A percentile compares a stretch with the other conserved stretches of the same genome.
Conservation (phyloP, 108 stramenopile genomes). For the Cyclotella atomus region DNA sequence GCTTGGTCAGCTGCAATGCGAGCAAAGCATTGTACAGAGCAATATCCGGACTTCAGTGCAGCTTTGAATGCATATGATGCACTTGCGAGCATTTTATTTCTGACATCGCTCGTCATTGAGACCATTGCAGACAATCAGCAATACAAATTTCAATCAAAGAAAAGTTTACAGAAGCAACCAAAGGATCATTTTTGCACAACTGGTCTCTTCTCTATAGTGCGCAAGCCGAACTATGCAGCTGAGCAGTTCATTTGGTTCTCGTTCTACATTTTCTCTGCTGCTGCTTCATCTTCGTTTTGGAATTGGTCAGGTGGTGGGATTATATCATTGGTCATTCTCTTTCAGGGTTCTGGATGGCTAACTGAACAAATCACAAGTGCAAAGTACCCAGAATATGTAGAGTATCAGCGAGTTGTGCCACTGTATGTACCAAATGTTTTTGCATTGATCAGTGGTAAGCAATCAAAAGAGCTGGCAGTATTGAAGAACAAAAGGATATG, state of each 20-base stretch:
- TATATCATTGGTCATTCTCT: conserved; percentile 56
- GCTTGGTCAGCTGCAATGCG: conserved; percentile 48
- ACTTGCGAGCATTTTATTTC: conserved; percentile 44
- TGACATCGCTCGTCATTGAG: conserved; percentile 62
- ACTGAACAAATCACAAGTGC: conserved; percentile 66
- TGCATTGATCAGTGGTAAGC: too few species aligned
- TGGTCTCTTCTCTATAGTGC: conserved; percentile 72
- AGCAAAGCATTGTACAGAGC: conserved; percentile 19
- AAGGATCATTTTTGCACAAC: conserved; percentile 63
- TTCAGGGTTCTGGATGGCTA: conserved; percentile 73
- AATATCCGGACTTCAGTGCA: neutral
- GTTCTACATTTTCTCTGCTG: conserved; percentile 66
- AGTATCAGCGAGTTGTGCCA: conserved; percentile 62
- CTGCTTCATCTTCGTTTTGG: conserved; percentile 27
- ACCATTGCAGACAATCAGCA: conserved; percentile 82
- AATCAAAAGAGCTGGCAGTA: too few species aligned
- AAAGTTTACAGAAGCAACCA: conserved; percentile 25
- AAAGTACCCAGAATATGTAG: conserved; percentile 68
- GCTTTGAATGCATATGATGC: conserved; percentile 57
- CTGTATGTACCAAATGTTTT: conserved; percentile 60
- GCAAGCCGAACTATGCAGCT: conserved; percentile 82
- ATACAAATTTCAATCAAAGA: conserved; percentile 72
- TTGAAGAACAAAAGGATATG: neutral
- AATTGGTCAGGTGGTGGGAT: conserved; percentile 70
- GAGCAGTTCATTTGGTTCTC: conserved; percentile 75